Conservation (phyloP, 305 asterid genomes). For the Fraxinus baroniana region DNA sequence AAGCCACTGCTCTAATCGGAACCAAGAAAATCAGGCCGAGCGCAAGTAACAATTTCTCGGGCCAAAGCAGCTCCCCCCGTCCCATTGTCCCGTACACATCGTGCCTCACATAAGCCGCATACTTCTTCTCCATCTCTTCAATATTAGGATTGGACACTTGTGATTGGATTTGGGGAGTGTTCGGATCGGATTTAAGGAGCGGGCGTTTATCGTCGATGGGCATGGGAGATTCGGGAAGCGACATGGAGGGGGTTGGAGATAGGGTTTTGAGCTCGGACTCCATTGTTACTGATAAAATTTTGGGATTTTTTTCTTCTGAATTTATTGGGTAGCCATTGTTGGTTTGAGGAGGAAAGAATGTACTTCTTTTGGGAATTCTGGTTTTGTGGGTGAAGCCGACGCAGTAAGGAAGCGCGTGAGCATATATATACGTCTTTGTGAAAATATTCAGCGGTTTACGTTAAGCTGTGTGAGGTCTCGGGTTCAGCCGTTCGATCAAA, state of each 20-base stretch:
- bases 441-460: not conserved
- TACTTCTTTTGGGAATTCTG: not conserved
- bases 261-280: slow-evolving; percentile 60
- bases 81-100: slow-evolving; percentile 91
- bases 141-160: slow-evolving; percentile 29
- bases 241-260: slow-evolving; percentile 35
- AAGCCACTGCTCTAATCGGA: slow-evolving; percentile 61
- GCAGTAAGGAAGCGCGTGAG: not conserved
- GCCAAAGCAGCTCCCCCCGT: slow-evolving; percentile 56
- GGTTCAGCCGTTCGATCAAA: not conserved
- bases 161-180: slow-evolving; percentile 18
- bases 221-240: slow-evolving; percentile 26
- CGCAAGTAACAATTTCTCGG: slow-evolving; percentile 58
- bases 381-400: not conserved
- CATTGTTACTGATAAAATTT: slow-evolving; percentile 25
- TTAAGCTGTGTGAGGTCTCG: not conserved
- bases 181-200: slow-evolving; percentile 58
- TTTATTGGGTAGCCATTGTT: slow-evolving; percentile 1
- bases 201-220: slow-evolving; percentile 56
- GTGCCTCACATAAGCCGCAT: slow-evolving; percentile 66
- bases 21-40: slow-evolving; percentile 55
- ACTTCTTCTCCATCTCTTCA: slow-evolving; percentile 75
- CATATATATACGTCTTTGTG: not conserved
- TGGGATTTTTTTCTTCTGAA: not conserved
- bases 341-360: not conserved